Evolutionary conservation across 192 early-diverging fungal species (phyloP).

Genomic region (Phycomyces blakesleeanus): DNA sequence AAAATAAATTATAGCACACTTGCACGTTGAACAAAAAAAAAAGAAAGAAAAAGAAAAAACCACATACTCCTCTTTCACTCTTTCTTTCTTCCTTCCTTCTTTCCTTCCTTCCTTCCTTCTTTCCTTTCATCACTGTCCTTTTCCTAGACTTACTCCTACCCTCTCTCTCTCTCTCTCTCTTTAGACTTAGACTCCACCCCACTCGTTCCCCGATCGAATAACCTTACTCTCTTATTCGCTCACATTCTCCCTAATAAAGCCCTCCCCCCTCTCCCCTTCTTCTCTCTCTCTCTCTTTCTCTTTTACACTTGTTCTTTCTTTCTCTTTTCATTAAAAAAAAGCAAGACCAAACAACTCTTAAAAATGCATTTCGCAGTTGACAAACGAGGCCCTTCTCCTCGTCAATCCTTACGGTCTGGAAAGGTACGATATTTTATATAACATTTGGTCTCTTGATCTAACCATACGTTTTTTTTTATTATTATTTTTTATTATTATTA

Average conservation of each 20-base stretch:
- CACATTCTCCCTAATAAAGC: background rate
- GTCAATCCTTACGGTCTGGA: background rate
- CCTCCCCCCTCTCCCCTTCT: background rate
- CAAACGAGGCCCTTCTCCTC: background rate
- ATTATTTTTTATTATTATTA: no score
- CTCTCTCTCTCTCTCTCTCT: background rate
- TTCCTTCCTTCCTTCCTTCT: background rate
- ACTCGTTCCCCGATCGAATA: background rate
- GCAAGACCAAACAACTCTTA: background rate
- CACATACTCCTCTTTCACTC: background rate
- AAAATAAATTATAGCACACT: no score
- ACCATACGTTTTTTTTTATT: background rate
- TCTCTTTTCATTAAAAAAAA: conserved; percentile 10
- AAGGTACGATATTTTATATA: background rate
- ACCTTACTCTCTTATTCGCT: background rate
- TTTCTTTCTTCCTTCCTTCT: background rate
- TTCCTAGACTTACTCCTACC: background rate
- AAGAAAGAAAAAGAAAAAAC: no score
- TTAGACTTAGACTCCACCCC: background rate
- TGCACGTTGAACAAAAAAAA: background rate
- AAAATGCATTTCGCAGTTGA: background rate
- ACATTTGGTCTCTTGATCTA: background rate
- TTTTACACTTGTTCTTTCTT: background rate
- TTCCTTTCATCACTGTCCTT: background rate
- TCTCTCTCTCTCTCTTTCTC: conserved; percentile 11